Evolutionary conservation across 768 basidiomycete species (phyloP).

Genomic region (Boletus barrowsii): DNA sequence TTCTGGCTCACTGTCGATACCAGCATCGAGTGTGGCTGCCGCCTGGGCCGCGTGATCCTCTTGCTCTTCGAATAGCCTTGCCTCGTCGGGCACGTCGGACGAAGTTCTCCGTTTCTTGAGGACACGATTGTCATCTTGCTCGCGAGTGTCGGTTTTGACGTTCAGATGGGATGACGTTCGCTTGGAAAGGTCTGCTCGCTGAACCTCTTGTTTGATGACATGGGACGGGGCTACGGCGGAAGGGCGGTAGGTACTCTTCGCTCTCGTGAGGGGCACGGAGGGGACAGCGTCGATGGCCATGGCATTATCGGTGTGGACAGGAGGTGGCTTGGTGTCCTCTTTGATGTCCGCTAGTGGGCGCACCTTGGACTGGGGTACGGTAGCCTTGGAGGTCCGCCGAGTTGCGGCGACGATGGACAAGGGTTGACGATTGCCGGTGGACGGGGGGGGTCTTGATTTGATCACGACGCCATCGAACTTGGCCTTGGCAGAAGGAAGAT

Average conservation of each 20-base stretch:
- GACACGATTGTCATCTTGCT: conserved; percentile 56
- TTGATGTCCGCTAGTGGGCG: conserved; percentile 30
- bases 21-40: conserved; percentile 42
- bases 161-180: conserved; percentile 34
- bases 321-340: conserved; percentile 19
- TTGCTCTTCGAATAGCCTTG: conserved; percentile 41
- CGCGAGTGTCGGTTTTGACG: conserved; percentile 37
- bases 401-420: conserved; percentile 49
- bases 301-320: conserved; percentile 44
- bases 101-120: conserved; percentile 79
- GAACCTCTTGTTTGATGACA: conserved; percentile 28
- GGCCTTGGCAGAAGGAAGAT: conserved; percentile 39
- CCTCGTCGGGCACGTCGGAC: conserved; percentile 51
- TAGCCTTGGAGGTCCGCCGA: conserved; percentile 36
- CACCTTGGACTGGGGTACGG: conserved; percentile 19
- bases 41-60: conserved; percentile 33
- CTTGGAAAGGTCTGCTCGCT: conserved; percentile 26
- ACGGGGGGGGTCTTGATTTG: conserved; percentile 42
- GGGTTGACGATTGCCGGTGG: conserved; percentile 45
- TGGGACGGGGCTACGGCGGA: conserved; percentile 16
- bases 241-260: conserved; percentile 29
- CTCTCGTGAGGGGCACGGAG: conserved; percentile 7
- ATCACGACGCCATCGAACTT: conserved; percentile 64
- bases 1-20: conserved; percentile 49
- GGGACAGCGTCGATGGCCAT: conserved; percentile 49